Percentiles rank a stretch among this genome's conserved stretches.
phyloP scores from a whole-genome alignment of 2,329 filamentous ascomycete genomes.

The Xylaria sp. region DNA sequence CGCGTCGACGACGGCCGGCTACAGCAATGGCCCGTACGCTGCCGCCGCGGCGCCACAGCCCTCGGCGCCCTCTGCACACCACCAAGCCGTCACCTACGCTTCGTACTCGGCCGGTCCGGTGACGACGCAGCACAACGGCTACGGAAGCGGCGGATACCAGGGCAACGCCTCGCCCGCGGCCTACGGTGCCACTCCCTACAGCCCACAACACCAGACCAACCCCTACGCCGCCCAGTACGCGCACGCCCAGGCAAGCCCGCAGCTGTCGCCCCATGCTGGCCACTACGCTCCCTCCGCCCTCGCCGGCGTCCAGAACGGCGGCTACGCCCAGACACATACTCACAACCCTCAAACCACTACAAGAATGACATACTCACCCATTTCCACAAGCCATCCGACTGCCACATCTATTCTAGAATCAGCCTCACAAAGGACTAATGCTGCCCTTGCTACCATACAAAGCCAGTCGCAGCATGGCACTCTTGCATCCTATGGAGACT shows the following conservation, averaged over 20 bases:
- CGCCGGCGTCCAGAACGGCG: conserved; percentile 42
- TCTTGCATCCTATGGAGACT: conserved; percentile 45
- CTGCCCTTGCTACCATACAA: conserved; percentile 28
- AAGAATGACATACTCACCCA: conserved; percentile 44
- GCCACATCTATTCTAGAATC: conserved; percentile 36
- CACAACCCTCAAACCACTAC: conserved; percentile 39
- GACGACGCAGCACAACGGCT: conserved; percentile 45
- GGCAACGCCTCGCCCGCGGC: conserved; percentile 35
- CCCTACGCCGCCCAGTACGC: conserved; percentile 44
- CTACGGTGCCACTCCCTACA: conserved; percentile 43
- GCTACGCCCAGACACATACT: conserved; percentile 37
- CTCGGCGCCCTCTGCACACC: conserved; percentile 37
- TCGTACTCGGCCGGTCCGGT: conserved; percentile 45
- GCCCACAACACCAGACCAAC: conserved; percentile 44
- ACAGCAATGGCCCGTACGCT: conserved; percentile 44
- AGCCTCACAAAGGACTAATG: conserved; percentile 35
- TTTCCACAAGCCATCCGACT: conserved; percentile 40
- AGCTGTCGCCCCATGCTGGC: conserved; percentile 42
- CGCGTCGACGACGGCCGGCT: conserved; percentile 37
- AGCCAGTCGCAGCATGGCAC: conserved; percentile 40
- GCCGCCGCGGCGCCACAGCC: conserved; percentile 25
- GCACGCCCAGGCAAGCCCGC: conserved; percentile 42
- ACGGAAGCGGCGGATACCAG: conserved; percentile 44
- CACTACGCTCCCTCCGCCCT: conserved; percentile 41
- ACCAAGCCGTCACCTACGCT: conserved; percentile 43